Base-by-base conservation (phyloP, 2,329 filamentous ascomycete species). In the Colletotrichum theobromicola region DNA sequence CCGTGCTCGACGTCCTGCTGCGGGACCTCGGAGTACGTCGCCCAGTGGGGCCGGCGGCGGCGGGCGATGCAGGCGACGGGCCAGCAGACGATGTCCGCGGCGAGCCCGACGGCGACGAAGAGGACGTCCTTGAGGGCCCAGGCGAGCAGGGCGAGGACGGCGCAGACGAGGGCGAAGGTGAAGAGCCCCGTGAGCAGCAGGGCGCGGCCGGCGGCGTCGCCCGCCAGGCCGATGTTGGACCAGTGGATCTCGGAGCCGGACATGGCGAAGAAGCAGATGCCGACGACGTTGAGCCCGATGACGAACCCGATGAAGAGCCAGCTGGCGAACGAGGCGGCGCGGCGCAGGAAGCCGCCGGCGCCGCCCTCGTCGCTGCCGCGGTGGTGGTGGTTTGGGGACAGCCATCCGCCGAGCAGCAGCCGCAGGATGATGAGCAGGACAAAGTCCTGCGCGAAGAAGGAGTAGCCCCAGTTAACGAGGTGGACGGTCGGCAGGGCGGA, bases 401-500 rank as follows among this genome's bases (percentile, higher is more conserved):
- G 78, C 78, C n/a, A 81, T 53, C 79, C 73, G 71, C 50, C 76
- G 60, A 84, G 79, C 3, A 84, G 76, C 2, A 83, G 75, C 8
- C 82, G 78, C 53, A 84, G 78, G 32, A 82, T 26, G 15, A 84
- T 74, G 4, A 84, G 77, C 6, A 84, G 75, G 7, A 79, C 61
- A 1, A 81, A 75, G 24, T 84, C 83, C 50, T 84, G 82, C 5
- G 79, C 77, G 69, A 83, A 83, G 69, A 84, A 84, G 3, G 83
- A 83, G 13, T 81, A 79, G 26, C 80, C 80, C 75, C 81, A 84
- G 2, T 77, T 79, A 10, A 79, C 26, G 67, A 84, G 74, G 35
- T 81, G 77, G n/a, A 77, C 76, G 4, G 77, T 70, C 1, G 81
- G 78, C n/a, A 84, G 71, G 7, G 83, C 80, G 7, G 75, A 76